Evolutionary conservation across 371 early-diverging fungal genomes (phyloP), one percentile per base, ranked within the genome.

Genomic region (Vairimorpha ceranae): DNA sequence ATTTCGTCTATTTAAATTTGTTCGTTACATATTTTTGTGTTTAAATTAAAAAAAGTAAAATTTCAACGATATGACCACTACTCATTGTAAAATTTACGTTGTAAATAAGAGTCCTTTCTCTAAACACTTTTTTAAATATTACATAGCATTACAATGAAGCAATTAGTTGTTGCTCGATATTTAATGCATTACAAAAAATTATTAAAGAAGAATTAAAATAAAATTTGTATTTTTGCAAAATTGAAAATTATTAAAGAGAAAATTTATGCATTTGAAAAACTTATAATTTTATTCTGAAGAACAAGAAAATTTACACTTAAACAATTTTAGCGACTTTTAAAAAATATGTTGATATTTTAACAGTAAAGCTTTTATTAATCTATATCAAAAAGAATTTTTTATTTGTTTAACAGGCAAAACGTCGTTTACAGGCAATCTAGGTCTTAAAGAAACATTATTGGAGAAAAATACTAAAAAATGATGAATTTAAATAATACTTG

Each of bases 321-420:
- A 33, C 61, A 21, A 74, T 94, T n/a, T n/a, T n/a, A n/a, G n/a
- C n/a, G n/a, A 94, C 94, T 90, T 89, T 95, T 77, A 87, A 90
- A 76, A 89, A 87, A 75, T 88, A 95, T 59, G 94, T 93, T 70
- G 96, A 97, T 84, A 85, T 97, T 71, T 93, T 92, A 79, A 89
- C 96, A 69, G 94, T 94, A 86, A 96, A 97, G 95, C 95, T 36
- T 97, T 97, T 84, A 95, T 96, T 73, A 93, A 94, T 56, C 92
- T 95, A 73, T 96, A 97, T 84, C 90, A 96, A 81, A 92, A 93
- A 52, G 87, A 87, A 81, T 90, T 90, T 74, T 94, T 95, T 67
- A 93, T 95, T 90, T 93, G 93, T 54, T 94, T 94, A 70, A 65
- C 75, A n/a, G 48, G 52, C 2, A 33, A 77, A 8, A 89, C 91